Evolutionary conservation across 306 rosid genomes (phyloP).

Genomic region (Lotus japonicus): DNA sequence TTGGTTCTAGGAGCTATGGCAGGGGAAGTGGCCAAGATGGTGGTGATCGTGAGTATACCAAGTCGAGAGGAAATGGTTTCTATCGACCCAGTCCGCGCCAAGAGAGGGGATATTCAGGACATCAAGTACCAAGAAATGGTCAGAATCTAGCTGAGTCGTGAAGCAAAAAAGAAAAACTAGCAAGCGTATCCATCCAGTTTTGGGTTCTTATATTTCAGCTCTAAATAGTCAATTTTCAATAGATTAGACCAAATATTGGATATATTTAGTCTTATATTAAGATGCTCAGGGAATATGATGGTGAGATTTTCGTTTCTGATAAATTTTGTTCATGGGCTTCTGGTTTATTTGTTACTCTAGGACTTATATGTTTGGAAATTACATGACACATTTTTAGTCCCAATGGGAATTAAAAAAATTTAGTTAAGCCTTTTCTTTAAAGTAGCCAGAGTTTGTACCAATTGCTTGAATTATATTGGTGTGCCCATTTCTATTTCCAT

Average conservation of each 20-base stretch:
- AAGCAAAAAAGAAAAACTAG: slow-evolving; percentile 20
- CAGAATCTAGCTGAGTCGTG: slow-evolving; percentile 43
- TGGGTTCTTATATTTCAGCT: slow-evolving; percentile 41
- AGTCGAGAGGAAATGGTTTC: slow-evolving; percentile 69
- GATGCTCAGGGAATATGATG: slow-evolving; percentile 29
- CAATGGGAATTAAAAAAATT: slow-evolving; percentile 19
- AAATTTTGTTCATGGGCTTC: slow-evolving; percentile 24
- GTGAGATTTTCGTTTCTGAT: slow-evolving; percentile 24
- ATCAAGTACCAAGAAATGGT: slow-evolving; percentile 51
- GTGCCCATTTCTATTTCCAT: no score
- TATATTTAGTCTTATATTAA: slow-evolving; percentile 32
- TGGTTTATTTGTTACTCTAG: slow-evolving; percentile 14
- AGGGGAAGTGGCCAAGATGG: slow-evolving; percentile 56
- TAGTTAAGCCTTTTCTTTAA: background rate
- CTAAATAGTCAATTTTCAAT: slow-evolving; percentile 21
- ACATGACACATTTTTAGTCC: slow-evolving; percentile 25
- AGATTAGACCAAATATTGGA: slow-evolving; percentile 29
- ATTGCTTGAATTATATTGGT: background rate
- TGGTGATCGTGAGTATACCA: slow-evolving; percentile 56
- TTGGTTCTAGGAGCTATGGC: slow-evolving; percentile 43
- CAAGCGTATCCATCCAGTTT: slow-evolving; percentile 34
- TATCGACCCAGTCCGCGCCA: slow-evolving; percentile 58
- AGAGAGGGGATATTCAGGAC: slow-evolving; percentile 50
- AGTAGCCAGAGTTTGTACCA: background rate
- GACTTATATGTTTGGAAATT: slow-evolving; percentile 30